These are phyloP conservation scores for Tetracladium marchalianum DNA, from an alignment of 495 filamentous ascomycete genomes.

Conservation along the genomic window DNA sequence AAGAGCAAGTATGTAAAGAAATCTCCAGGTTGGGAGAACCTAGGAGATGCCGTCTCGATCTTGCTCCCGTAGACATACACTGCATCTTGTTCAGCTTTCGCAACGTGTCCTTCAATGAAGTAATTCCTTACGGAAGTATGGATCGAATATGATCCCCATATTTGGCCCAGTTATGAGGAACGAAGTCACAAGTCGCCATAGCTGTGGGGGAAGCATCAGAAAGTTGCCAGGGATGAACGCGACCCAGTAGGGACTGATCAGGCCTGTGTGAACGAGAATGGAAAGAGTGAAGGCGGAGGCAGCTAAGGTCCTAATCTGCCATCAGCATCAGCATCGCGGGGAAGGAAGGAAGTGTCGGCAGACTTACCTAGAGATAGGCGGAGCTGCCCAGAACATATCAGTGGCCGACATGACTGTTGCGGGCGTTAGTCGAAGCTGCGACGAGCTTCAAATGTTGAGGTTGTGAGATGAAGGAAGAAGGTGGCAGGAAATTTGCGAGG, in stretches of 20 bases:
- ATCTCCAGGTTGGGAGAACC: constrained; percentile 54
- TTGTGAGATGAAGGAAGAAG: not conserved
- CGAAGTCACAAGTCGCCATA: constrained; percentile 58
- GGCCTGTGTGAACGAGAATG: constrained; percentile 13
- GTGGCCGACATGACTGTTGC: constrained; percentile 16
- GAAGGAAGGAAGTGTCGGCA: not conserved
- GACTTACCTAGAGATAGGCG: constrained; percentile 21
- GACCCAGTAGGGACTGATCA: constrained; percentile 44
- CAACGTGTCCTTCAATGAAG: not conserved
- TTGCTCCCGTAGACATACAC: constrained; percentile 58
- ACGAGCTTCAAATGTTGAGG: constrained; percentile 10
- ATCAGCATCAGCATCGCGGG: constrained; percentile 19
- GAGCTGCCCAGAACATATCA: constrained; percentile 20
- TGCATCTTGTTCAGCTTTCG: constrained; percentile 18
- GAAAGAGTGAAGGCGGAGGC: constrained; percentile 15
- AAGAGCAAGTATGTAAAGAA: constrained; percentile 61
- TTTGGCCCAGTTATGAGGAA: constrained; percentile 62
- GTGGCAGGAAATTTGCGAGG: constrained; percentile 5
- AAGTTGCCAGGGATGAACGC: constrained; percentile 47
- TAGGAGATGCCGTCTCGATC: constrained; percentile 49
- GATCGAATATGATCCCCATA: constrained; percentile 65
- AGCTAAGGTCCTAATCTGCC: constrained; percentile 18
- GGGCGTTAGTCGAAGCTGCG: constrained; percentile 1
- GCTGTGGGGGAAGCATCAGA: constrained; percentile 54
- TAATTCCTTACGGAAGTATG: constrained; percentile 61